Conservation (phyloP, 116 monocot species). For the Papilionanthe hybrid region DNA sequence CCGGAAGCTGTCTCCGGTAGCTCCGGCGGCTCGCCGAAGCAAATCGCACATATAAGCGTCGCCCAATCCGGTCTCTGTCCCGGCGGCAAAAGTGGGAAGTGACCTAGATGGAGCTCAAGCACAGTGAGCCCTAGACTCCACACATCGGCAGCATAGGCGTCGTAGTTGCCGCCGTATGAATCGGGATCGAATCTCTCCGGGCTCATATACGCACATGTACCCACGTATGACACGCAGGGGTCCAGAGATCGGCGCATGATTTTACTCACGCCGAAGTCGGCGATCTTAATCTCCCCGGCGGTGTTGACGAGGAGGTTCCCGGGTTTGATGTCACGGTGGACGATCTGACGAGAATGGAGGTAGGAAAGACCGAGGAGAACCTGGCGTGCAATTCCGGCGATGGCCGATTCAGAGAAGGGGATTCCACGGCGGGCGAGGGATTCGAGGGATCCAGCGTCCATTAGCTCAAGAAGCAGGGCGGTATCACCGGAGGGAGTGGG, state of each 20-base stretch:
- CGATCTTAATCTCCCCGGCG: constrained; percentile 72
- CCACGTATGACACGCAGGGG: constrained; percentile 65
- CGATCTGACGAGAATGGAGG: constrained; percentile 69
- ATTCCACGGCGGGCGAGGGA: constrained; percentile 18
- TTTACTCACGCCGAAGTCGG: constrained; percentile 73
- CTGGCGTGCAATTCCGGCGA: constrained; percentile 51
- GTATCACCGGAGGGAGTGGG: constrained; percentile 35
- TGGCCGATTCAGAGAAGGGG: constrained; percentile 44
- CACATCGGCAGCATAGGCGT: constrained; percentile 76
- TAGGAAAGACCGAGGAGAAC: constrained; percentile 59
- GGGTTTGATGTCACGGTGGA: constrained; percentile 91
- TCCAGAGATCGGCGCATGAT: constrained; percentile 47
- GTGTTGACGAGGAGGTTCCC: constrained; percentile 61
- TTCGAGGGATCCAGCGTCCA: constrained; percentile 63
- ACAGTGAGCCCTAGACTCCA: constrained; percentile 77
- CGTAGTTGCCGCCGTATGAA: constrained; percentile 45
- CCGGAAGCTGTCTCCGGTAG: constrained; percentile 35
- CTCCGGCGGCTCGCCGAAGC: constrained; percentile 56
- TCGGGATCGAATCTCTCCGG: constrained; percentile 83
- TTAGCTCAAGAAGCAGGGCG: constrained; percentile 66
- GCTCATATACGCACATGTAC: constrained; percentile 86
- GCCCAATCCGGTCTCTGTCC: constrained; percentile 87
- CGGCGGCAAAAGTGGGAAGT: constrained; percentile 63
- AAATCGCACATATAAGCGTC: constrained; percentile 81
- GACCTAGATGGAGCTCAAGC: constrained; percentile 61